Conservation (phyloP, 148 eudicot genomes). For the Rhododendron vialii region DNA sequence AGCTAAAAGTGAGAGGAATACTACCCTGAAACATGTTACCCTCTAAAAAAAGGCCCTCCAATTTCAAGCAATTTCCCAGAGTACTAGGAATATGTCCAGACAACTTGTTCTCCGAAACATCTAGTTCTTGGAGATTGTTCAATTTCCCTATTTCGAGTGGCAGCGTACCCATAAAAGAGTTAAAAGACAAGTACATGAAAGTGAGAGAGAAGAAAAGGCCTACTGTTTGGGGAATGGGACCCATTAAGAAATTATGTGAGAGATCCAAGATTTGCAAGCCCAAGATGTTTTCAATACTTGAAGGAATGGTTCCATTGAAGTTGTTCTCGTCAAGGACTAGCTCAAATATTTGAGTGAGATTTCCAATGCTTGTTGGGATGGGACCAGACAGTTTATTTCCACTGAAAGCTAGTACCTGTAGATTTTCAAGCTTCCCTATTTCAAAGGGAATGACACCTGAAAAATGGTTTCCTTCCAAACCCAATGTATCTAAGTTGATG, state of each 20-base stretch:
- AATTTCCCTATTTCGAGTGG: not conserved
- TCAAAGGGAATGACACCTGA: too few relatives aligned
- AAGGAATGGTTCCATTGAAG: constrained; percentile 19
- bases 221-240: constrained; percentile 10
- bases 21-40: not conserved
- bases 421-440: not conserved
- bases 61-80: not conserved
- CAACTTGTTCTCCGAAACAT: not conserved
- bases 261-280: constrained; percentile 11
- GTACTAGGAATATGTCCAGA: not conserved
- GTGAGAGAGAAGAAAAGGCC: not conserved
- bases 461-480: too few relatives aligned
- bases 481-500: too few relatives aligned
- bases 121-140: not conserved
- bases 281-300: not conserved
- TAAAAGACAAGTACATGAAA: not conserved
- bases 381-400: not conserved
- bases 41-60: not conserved
- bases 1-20: not conserved
- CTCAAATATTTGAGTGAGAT: constrained; percentile 2
- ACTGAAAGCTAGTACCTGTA: not conserved
- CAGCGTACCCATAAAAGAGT: not conserved
- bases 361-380: constrained; percentile 12
- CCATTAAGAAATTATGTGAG: constrained; percentile 9
- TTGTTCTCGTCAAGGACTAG: not conserved